phyloP scores from a whole-genome alignment of 805 yeast species.

The Barnettozyma salicaria region DNA sequence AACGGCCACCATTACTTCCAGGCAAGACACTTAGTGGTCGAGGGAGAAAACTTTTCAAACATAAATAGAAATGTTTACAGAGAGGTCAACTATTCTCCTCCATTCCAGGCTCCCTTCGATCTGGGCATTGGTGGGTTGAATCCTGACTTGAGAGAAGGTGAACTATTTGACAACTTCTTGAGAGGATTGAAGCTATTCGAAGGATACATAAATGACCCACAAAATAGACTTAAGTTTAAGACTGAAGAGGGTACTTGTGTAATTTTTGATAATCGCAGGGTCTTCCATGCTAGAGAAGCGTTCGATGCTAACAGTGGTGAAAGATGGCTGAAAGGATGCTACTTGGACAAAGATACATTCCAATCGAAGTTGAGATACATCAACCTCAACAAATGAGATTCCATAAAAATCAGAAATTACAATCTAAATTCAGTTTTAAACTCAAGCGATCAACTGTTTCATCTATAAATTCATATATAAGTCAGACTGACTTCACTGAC shows the following conservation, averaged over 20 bases:
- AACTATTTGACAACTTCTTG: constrained; percentile 46
- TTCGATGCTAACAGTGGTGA: constrained; percentile 42
- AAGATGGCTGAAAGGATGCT: constrained; percentile 74
- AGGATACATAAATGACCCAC: constrained; percentile 43
- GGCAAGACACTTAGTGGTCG: constrained; percentile 57
- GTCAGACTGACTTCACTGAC: too few relatives aligned
- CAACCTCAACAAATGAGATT: too few relatives aligned
- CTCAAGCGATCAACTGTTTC: too few relatives aligned
- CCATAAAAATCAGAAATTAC: too few relatives aligned
- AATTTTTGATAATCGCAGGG: constrained; percentile 64
- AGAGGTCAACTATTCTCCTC: constrained; percentile 71
- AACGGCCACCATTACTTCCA: constrained; percentile 57
- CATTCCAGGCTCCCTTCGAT: constrained; percentile 77
- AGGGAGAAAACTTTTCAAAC: constrained; percentile 32
- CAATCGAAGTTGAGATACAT: constrained; percentile 49
- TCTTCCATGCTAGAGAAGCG: constrained; percentile 56
- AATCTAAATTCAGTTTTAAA: too few relatives aligned
- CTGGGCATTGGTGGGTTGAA: constrained; percentile 44
- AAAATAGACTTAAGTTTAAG: constrained; percentile 49
- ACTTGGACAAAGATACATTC: constrained; percentile 65
- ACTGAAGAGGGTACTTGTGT: constrained; percentile 57
- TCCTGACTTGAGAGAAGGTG: constrained; percentile 31
- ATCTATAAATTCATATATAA: too few relatives aligned
- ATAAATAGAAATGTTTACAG: constrained; percentile 33
- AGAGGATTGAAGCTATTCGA: constrained; percentile 61